Conservation (phyloP, 306 rosid genomes). For the Ormosia emarginata region DNA sequence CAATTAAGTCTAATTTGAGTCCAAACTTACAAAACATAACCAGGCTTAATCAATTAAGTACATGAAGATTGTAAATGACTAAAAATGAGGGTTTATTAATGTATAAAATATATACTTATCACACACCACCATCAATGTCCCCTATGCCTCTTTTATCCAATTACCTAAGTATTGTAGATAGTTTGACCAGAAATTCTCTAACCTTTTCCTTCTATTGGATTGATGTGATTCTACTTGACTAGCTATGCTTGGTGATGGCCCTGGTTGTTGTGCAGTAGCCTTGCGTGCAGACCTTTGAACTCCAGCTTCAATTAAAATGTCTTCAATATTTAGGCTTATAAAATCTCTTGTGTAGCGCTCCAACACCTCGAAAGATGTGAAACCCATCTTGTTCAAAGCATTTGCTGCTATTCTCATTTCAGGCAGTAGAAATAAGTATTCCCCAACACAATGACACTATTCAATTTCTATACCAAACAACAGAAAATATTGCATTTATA, state of each 20-base stretch:
- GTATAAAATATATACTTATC: no score
- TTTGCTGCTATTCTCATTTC: not conserved
- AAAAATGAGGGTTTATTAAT: no score
- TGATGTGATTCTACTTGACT: not conserved
- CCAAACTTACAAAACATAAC: no score
- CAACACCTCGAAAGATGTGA: not conserved
- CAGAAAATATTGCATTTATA: not conserved
- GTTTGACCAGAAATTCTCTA: not conserved
- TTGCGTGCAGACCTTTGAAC: not conserved
- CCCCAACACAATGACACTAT: not conserved
- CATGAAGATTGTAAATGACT: no score
- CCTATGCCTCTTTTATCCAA: conserved; percentile 15
- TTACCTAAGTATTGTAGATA: conserved; percentile 2
- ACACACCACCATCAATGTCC: conserved; percentile 17
- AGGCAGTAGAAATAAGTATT: not conserved
- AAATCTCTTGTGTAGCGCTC: conserved; percentile 12
- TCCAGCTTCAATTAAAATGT: not conserved
- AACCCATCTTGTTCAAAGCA: not conserved
- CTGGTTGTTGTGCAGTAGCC: not conserved
- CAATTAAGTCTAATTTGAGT: no score
- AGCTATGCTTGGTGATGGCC: not conserved
- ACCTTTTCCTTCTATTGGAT: not conserved
- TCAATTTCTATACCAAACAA: not conserved
- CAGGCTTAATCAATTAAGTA: no score
- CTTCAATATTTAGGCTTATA: not conserved